phyloP scores from a whole-genome alignment of 148 eudicot species.

The Diospyros lotus region DNA sequence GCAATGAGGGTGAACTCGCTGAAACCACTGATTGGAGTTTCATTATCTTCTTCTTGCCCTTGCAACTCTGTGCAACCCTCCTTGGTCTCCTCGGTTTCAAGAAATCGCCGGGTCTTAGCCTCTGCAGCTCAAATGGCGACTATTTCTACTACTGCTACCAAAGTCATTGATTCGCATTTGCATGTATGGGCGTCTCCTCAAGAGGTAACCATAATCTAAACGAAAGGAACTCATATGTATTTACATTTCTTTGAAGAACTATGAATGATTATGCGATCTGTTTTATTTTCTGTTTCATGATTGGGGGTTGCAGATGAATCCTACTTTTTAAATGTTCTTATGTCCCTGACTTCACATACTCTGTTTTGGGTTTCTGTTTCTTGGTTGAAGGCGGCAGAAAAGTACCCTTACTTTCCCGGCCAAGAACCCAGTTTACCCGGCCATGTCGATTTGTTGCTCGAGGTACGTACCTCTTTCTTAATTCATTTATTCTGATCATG shows the following conservation, averaged over 20 bases:
- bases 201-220: slow-evolving; percentile 32
- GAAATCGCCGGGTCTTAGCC: slow-evolving; percentile 3
- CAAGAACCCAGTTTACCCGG: slow-evolving; percentile 80
- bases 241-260: not conserved
- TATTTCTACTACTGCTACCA: slow-evolving; percentile 14
- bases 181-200: slow-evolving; percentile 92
- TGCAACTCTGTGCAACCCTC: not conserved
- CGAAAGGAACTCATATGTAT: not conserved
- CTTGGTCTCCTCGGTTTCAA: not conserved
- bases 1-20: slow-evolving; percentile 24
- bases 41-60: slow-evolving; percentile 3
- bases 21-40: slow-evolving; percentile 23
- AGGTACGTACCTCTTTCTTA: slow-evolving; percentile 33
- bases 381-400: slow-evolving; percentile 54
- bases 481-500: not conserved
- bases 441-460: slow-evolving; percentile 69
- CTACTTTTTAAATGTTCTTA: no score
- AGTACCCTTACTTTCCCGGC: slow-evolving; percentile 82
- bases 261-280: not conserved
- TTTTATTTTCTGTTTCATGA: not conserved
- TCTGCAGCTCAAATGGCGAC: slow-evolving; percentile 40
- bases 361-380: not conserved
- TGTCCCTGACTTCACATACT: not conserved
- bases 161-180: slow-evolving; percentile 86
- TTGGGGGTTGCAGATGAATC: slow-evolving; percentile 48